Base-by-base conservation (phyloP, 345 rosid species). In the Eutrema yunnanense region DNA sequence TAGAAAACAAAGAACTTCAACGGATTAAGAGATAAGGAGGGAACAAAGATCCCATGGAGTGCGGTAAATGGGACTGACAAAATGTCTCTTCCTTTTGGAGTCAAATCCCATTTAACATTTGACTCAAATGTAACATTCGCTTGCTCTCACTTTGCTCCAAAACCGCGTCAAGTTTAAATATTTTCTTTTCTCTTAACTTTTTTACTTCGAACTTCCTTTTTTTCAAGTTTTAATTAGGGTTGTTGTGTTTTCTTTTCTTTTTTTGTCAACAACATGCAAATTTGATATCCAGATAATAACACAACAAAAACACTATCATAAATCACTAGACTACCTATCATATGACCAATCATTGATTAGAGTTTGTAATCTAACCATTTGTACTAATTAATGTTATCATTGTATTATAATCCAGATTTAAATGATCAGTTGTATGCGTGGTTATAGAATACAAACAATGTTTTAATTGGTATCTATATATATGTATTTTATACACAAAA, bases 11-110 rank as follows among this genome's bases (percentile, higher is more conserved):
- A 48, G 26, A 67, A 60, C 38, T 60, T 51, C 6, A 53, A 68
- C 2, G 56, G 69, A 47, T 13, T 52, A 66, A 56, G 72, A 73
- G 73, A 74, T 74, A 60, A 52, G 57, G 78, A 62, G 74, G 79
- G 79, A 68, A 68, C 79, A 75, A 44, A 62, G 51, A 62, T 75
- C 79, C 79, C 79, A 69, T 69, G 52, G 64, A 75, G 64, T 68
- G 74, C 74, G 74, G 74, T 62, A 42, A 62, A 75, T 68, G 48
- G 51, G 43, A 46, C 34, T 68, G 62, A 67, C 78, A 59, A 46
- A 59, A 33, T 16, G 37, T 53, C 42, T 27, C 14, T 34, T 61
- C 49, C 16, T 12, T 72, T 34, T 40, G 14, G n/a, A 53, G 79
- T 68, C 73, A 75, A 16, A 16, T 16, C 16, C 16, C 16, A 16